phyloP scores from a whole-genome alignment of 768 basidiomycete species.

The Hortiboletus flavorubellus region DNA sequence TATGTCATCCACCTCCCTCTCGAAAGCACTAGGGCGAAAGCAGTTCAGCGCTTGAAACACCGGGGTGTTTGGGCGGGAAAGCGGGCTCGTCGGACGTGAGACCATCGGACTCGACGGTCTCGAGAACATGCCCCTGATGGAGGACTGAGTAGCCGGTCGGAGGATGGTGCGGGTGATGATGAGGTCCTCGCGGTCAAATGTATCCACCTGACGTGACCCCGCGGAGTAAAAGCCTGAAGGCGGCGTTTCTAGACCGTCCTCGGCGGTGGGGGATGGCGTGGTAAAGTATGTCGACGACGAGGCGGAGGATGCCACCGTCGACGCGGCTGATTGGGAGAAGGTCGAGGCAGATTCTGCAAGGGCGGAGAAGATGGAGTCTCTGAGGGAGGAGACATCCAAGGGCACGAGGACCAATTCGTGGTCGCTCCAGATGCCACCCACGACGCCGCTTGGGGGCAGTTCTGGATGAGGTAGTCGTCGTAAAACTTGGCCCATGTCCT shows the following conservation, averaged over 20 bases:
- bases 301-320: conserved; percentile 2
- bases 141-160: conserved; percentile 30
- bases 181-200: conserved; percentile 30
- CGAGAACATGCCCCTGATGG: conserved; percentile 26
- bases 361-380: conserved; percentile 17
- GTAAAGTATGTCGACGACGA: conserved; percentile 24
- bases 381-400: conserved; percentile 20
- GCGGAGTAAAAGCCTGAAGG: conserved; percentile 8
- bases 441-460: conserved; percentile 14
- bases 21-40: conserved; percentile 32
- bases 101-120: conserved; percentile 31
- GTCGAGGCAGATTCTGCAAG: conserved; percentile 16
- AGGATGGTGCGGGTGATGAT: conserved; percentile 38
- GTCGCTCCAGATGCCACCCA: conserved; percentile 34
- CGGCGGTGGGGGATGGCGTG: conserved; percentile 13
- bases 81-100: conserved; percentile 25
- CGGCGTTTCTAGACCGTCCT: conserved; percentile 3
- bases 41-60: conserved; percentile 33
- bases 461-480: conserved; percentile 22
- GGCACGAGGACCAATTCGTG: conserved; percentile 34
- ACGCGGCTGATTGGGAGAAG: conserved; percentile 11
- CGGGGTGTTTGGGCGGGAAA: conserved; percentile 22
- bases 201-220: conserved; percentile 21
- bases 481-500: conserved; percentile 29
- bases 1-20: conserved; percentile 29